Percentiles rank a stretch among this genome's conserved stretches.
These are phyloP conservation scores for Candida tetrigidarum DNA, from an alignment of 1,139 yeast genomes.

Conservation along the genomic window DNA sequence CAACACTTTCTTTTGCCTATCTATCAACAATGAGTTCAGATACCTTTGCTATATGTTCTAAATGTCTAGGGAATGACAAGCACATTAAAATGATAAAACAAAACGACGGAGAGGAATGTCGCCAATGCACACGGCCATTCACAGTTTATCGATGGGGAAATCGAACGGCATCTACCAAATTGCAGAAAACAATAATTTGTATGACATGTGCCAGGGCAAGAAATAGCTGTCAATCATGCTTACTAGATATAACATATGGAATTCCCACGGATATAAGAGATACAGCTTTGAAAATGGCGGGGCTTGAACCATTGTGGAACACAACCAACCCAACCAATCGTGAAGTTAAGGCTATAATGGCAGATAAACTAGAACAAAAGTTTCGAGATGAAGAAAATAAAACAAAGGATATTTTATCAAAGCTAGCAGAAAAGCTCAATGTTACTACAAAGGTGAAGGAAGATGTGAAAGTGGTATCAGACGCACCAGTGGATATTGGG, in stretches of 20 bases:
- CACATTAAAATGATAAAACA: constrained; percentile 75
- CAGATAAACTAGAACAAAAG: constrained; percentile 38
- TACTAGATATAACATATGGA: constrained; percentile 79
- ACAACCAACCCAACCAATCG: constrained; percentile 25
- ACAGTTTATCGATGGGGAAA: constrained; percentile 77
- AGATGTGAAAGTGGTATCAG: neutral
- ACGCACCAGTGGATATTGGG: constrained; percentile 40
- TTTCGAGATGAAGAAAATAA: constrained; percentile 20
- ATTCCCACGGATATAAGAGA: constrained; percentile 81
- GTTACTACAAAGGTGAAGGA: constrained; percentile 12
- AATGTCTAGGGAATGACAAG: constrained; percentile 70
- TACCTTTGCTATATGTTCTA: constrained; percentile 56
- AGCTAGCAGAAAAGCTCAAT: constrained; percentile 44
- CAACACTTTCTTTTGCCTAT: neutral
- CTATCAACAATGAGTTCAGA: constrained; percentile 12
- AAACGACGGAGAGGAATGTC: constrained; percentile 74
- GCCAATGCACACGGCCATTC: constrained; percentile 83
- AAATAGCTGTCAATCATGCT: constrained; percentile 88
- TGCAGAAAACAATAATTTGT: constrained; percentile 66
- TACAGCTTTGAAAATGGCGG: constrained; percentile 78
- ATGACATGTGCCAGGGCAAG: constrained; percentile 75
- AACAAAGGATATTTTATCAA: constrained; percentile 39
- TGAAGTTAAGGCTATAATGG: constrained; percentile 47
- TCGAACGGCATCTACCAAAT: constrained; percentile 35
- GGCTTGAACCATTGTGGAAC: constrained; percentile 35